These are phyloP conservation scores for Canavalia ensiformis DNA, from an alignment of 306 rosid species.

Conservation along the genomic window DNA sequence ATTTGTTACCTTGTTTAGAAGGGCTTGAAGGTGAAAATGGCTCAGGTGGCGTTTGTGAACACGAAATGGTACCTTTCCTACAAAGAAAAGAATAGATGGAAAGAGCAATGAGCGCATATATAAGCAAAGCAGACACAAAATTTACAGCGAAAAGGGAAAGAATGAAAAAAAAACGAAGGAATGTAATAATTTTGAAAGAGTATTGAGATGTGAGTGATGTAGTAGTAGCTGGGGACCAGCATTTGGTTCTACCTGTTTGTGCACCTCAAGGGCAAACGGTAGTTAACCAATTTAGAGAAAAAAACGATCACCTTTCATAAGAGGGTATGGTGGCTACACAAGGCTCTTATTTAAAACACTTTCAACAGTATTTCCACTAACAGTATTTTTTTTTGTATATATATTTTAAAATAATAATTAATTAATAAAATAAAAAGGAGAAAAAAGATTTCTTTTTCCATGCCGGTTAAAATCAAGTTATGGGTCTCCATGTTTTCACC, in stretches of 20 bases:
- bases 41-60: conserved; percentile 54
- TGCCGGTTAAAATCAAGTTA: conserved; percentile 49
- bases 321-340: conserved; percentile 56
- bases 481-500: conserved; percentile 64
- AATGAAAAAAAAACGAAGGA: conserved; percentile 44
- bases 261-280: conserved; percentile 71
- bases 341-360: conserved; percentile 54
- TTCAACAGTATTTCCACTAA: conserved; percentile 75
- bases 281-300: conserved; percentile 63
- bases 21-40: conserved; percentile 54
- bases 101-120: conserved; percentile 43
- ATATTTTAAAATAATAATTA: background rate
- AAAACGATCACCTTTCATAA: conserved; percentile 19
- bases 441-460: conserved; percentile 1
- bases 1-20: conserved; percentile 60
- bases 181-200: conserved; percentile 40
- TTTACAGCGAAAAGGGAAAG: conserved; percentile 45
- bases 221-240: conserved; percentile 70
- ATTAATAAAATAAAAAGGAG: conserved; percentile 35
- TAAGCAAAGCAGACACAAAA: conserved; percentile 10
- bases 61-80: conserved; percentile 62
- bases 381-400: conserved; percentile 24
- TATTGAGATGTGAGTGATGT: conserved; percentile 28
- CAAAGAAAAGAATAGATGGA: conserved; percentile 49
- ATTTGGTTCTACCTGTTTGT: conserved; percentile 38